Conservation (phyloP, 331 rosid genomes). For the Malus hybrid region DNA sequence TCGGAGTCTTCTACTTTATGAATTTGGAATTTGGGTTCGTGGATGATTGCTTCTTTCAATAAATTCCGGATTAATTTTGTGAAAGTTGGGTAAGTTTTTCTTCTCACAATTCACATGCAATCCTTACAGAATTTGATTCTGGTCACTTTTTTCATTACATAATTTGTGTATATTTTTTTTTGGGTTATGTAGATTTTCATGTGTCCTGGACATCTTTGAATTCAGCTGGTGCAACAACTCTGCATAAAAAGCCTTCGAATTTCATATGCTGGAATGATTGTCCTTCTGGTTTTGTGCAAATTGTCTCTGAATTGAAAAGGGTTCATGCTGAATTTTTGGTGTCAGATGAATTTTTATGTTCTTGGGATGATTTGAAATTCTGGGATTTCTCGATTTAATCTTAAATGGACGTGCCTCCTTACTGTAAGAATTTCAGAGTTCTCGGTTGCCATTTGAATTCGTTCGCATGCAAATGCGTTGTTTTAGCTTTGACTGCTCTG, state of each 20-base stretch:
- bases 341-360: not conserved
- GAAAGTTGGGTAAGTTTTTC: not conserved
- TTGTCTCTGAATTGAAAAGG: not conserved
- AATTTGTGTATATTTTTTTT: not conserved
- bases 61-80: not conserved
- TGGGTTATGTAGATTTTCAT: constrained; percentile 15
- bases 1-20: not conserved
- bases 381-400: constrained; percentile 14
- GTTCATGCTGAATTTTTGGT: constrained; percentile 11
- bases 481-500: constrained; percentile 41
- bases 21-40: not conserved
- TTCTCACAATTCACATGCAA: not conserved
- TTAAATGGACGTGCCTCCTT: constrained; percentile 48
- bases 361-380: constrained; percentile 1
- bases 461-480: constrained; percentile 47
- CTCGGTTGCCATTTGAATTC: constrained; percentile 40
- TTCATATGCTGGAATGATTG: constrained; percentile 12
- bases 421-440: constrained; percentile 30
- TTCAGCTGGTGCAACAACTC: constrained; percentile 10
- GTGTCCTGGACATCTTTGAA: not conserved
- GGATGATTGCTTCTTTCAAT: not conserved
- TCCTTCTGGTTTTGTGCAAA: constrained; percentile 1
- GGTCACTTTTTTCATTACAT: not conserved
- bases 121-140: not conserved
- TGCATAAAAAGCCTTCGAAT: constrained; percentile 9